Percentiles rank a stretch among this genome's conserved stretches.
These are phyloP conservation scores for Calonectria pseudoreteaudii DNA, from an alignment of 2,329 filamentous ascomycete genomes.

Conservation along the genomic window DNA sequence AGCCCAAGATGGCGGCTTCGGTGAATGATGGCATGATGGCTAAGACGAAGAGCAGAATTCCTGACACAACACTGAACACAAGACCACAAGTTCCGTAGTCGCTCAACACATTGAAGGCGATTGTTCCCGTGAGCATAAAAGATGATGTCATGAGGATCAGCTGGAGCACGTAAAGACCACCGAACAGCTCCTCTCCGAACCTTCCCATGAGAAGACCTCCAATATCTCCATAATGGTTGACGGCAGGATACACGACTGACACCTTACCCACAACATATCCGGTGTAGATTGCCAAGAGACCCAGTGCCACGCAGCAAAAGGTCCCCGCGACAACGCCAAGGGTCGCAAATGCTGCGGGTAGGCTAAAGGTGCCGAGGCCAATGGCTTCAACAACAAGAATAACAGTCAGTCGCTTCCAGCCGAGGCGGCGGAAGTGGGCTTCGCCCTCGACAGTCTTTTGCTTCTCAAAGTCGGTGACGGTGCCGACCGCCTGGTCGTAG, in stretches of 20 bases:
- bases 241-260: slow-evolving; percentile 58
- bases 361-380: slow-evolving; percentile 31
- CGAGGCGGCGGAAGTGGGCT: slow-evolving; percentile 30
- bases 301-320: slow-evolving; percentile 47
- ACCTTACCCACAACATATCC: slow-evolving; percentile 53
- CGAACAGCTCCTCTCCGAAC: slow-evolving; percentile 68
- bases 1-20: slow-evolving; percentile 49
- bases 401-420: slow-evolving; percentile 33
- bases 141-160: slow-evolving; percentile 75
- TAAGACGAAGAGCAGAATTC: slow-evolving; percentile 50
- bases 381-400: slow-evolving; percentile 34
- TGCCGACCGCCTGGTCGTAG: slow-evolving; percentile 27
- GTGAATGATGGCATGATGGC: slow-evolving; percentile 55
- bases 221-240: slow-evolving; percentile 73
- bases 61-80: slow-evolving; percentile 52
- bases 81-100: slow-evolving; percentile 57
- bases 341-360: slow-evolving; percentile 29
- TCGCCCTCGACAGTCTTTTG: slow-evolving; percentile 29
- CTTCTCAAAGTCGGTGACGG: slow-evolving; percentile 31
- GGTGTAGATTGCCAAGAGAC: slow-evolving; percentile 53
- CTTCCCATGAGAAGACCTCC: slow-evolving; percentile 68
- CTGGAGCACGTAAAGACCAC: slow-evolving; percentile 67
- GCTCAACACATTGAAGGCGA: slow-evolving; percentile 72
- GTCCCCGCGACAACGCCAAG: slow-evolving; percentile 46
- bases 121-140: slow-evolving; percentile 73